Conservation (phyloP, 345 rosid species). For the Brassica incana region DNA sequence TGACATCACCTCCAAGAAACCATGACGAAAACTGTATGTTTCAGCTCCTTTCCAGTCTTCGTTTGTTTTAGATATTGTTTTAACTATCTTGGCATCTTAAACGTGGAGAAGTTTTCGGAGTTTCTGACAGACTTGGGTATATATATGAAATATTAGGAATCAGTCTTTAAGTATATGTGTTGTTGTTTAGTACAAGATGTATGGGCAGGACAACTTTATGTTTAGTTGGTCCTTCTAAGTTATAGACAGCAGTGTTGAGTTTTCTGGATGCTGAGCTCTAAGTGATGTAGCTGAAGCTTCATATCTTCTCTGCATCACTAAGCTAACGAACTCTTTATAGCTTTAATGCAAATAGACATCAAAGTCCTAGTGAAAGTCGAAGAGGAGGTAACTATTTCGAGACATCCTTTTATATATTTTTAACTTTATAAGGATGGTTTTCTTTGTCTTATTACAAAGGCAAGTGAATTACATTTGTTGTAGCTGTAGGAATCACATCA, state of each 20-base stretch:
- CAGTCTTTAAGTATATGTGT: conserved; percentile 11
- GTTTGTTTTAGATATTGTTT: conserved; percentile 5
- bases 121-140: conserved; percentile 5
- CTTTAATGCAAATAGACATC: conserved; percentile 54
- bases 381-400: conserved; percentile 59
- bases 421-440: too few relatives aligned
- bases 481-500: conserved; percentile 11
- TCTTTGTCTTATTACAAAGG: too few relatives aligned
- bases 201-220: background rate
- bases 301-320: background rate
- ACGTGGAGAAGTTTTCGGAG: background rate
- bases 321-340: conserved; percentile 36
- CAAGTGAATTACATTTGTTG: background rate
- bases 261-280: conserved; percentile 5
- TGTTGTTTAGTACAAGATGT: background rate
- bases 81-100: conserved; percentile 7
- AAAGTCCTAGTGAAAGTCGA: conserved; percentile 49
- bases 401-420: background rate
- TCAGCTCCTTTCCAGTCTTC: background rate
- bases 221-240: conserved; percentile 8
- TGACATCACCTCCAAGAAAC: conserved; percentile 53
- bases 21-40: conserved; percentile 67
- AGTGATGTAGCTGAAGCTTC: too few relatives aligned
- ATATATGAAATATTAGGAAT: conserved; percentile 11
- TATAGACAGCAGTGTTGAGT: background rate